Conservation (phyloP, 192 early-diverging fungal species). For the Coemansia guatemalensis region DNA sequence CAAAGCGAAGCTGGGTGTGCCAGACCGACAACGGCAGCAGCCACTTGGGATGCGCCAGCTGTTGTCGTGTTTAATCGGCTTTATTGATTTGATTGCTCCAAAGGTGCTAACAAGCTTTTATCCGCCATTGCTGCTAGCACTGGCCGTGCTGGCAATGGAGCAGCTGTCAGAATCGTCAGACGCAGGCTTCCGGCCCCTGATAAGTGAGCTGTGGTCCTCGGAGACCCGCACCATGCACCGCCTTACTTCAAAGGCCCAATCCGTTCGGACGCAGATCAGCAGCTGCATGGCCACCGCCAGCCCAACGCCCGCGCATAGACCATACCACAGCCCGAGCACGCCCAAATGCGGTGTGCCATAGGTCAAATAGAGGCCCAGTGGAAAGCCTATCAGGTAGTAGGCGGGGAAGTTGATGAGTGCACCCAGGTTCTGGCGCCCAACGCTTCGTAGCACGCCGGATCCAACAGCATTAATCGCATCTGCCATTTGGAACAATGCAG, state of each 20-base stretch:
- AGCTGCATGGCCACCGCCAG: conserved; percentile 43
- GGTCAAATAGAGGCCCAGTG: conserved; percentile 57
- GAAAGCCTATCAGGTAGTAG: conserved; percentile 60
- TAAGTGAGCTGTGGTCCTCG: conserved; percentile 25
- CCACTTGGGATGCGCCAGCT: conserved; percentile 7
- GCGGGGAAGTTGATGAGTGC: conserved; percentile 56
- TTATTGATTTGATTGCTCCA: neutral
- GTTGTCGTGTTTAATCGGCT: neutral
- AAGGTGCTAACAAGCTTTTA: neutral
- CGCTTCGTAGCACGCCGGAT: conserved; percentile 57
- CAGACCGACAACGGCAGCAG: neutral
- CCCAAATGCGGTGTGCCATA: conserved; percentile 44
- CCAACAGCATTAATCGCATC: conserved; percentile 65
- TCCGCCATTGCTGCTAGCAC: neutral
- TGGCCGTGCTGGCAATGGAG: neutral
- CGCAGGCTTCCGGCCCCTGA: conserved; percentile 5
- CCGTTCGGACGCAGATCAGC: conserved; percentile 25
- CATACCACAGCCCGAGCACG: conserved; percentile 53
- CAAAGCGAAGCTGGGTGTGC: neutral
- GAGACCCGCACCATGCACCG: conserved; percentile 40
- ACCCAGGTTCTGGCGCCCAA: conserved; percentile 57
- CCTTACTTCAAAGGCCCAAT: conserved; percentile 38
- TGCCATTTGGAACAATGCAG: conserved; percentile 66
- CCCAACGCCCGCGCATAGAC: conserved; percentile 37
- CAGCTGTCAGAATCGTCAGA: neutral